Evolutionary conservation across 768 basidiomycete species (phyloP).

Genomic region (Boletus huronensis): DNA sequence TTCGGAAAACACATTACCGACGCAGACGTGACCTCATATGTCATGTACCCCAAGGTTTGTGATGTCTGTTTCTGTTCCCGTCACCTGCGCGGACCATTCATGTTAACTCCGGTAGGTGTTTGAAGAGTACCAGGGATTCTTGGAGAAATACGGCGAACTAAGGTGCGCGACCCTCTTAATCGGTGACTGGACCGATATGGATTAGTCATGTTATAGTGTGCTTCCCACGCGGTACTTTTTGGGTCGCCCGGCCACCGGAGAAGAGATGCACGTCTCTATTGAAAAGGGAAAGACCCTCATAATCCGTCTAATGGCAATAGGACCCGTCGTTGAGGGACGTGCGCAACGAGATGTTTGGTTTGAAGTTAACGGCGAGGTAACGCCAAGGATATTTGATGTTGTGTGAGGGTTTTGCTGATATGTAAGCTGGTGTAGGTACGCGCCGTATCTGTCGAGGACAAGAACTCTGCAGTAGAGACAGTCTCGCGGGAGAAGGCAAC

Average conservation of each 20-base stretch:
- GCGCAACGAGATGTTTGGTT: conserved; percentile 98
- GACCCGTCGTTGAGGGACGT: conserved; percentile 86
- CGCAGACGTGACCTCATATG: conserved; percentile 89
- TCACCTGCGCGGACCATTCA: conserved; percentile 5
- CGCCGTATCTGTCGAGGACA: conserved; percentile 93
- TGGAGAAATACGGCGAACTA: conserved; percentile 93
- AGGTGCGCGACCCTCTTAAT: conserved; percentile 50
- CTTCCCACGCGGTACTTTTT: conserved; percentile 97
- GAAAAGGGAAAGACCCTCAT: conserved; percentile 97
- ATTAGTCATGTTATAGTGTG: conserved; percentile 51
- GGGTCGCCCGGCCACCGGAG: conserved; percentile 83
- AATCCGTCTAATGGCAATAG: conserved; percentile 92
- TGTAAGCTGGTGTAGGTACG: conserved; percentile 57
- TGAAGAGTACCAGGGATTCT: conserved; percentile 93
- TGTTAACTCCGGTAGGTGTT: conserved; percentile 62
- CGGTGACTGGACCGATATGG: conserved; percentile 3
- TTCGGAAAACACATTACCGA: conserved; percentile 96
- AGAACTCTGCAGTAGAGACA: conserved; percentile 94
- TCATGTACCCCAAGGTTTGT: conserved; percentile 95
- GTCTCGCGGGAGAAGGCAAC: conserved; percentile 94
- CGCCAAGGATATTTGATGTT: conserved; percentile 13
- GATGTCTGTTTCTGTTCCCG: conserved; percentile 3
- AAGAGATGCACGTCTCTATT: conserved; percentile 96
- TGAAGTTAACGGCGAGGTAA: conserved; percentile 93
- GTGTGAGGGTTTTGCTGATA: conserved; percentile 15